Conservation (phyloP, 1,139 yeast genomes). For the Blastobotrys aristatus region DNA sequence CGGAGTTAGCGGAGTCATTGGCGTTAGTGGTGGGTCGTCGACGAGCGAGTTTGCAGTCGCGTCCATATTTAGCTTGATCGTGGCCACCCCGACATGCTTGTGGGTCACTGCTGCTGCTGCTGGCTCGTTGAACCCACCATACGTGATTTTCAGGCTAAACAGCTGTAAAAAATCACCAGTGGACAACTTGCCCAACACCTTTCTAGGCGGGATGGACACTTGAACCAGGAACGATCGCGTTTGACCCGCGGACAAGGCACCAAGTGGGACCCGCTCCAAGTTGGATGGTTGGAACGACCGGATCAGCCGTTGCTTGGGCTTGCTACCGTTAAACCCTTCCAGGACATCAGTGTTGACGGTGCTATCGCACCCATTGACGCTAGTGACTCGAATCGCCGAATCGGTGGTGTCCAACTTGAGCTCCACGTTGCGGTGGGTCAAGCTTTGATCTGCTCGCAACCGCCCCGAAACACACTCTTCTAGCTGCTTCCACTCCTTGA, state of each 20-base stretch:
- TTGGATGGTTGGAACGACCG: conserved; percentile 13
- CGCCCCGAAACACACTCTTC: conserved; percentile 14
- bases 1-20: conserved; percentile 5
- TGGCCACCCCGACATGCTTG: conserved; percentile 6
- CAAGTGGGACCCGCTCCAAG: conserved; percentile 17
- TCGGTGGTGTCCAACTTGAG: conserved; percentile 17
- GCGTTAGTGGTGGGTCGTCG: conserved; percentile 6
- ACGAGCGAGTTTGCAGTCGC: background rate
- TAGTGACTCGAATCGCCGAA: conserved; percentile 14
- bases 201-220: conserved; percentile 17
- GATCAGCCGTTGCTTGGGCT: conserved; percentile 3
- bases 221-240: conserved; percentile 22
- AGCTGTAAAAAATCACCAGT: conserved; percentile 7
- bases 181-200: conserved; percentile 5
- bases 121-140: conserved; percentile 14
- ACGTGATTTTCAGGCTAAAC: conserved; percentile 11
- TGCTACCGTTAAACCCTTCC: conserved; percentile 9
- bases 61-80: conserved; percentile 1
- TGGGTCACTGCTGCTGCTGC: background rate
- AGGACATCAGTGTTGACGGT: conserved; percentile 13
- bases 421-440: conserved; percentile 18
- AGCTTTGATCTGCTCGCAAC: conserved; percentile 15
- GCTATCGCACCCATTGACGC: conserved; percentile 15
- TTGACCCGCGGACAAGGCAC: conserved; percentile 22
- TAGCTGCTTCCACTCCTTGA: conserved; percentile 17